Evolutionary conservation across 352 stramenopile species (phyloP), one percentile per base, ranked within the genome.

Genomic region (Phytophthora tentaculata): DNA sequence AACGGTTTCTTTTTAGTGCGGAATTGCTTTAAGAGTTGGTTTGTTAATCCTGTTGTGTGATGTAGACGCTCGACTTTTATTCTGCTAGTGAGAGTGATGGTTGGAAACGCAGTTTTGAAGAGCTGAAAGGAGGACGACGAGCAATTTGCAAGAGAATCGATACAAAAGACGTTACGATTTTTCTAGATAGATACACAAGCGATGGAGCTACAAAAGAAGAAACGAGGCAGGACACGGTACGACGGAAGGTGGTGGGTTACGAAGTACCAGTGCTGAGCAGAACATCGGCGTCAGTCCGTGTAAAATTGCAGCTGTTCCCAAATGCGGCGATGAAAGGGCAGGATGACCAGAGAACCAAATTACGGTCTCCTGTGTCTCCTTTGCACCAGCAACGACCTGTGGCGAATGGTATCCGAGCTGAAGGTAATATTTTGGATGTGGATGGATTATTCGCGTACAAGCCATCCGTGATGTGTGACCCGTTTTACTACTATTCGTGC

Each of bases 121-220:
- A 96, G 20, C 77, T 86, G 0, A 74, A 88, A 39, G 76, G 74
- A 37, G 44, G 56, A 3, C 55, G 64, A 13, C 82, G 88, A 73
- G 56, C 66, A 2, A 88, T 92, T 55, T 86, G 74, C 61, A 92
- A 91, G 77, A 54, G 75, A 5, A 81, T 94, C 49, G 86, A 94
- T 24, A 82, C 76, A 4, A 90, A 88, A 45, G 88, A 96, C 47
- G 56, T 96, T 20, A 95, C 88, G 0, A 90, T 95, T 48, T 96
- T 96, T 44, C 57, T 96, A 1, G 88, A 96, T 73, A 75, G 88
- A 26, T 96, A 95, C 64, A 91, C 80, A 3, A 89, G 71, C 58
- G 80, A 90, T 16, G 70, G 71, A 4, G 72, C 75, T 39, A 28
- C 62, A 19, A 86, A 74, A 19, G 37, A 71, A 16, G 29, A 47